These are phyloP conservation scores for Eimeria brunetti DNA, from an alignment of 169 alveolate species.

Conservation along the genomic window DNA sequence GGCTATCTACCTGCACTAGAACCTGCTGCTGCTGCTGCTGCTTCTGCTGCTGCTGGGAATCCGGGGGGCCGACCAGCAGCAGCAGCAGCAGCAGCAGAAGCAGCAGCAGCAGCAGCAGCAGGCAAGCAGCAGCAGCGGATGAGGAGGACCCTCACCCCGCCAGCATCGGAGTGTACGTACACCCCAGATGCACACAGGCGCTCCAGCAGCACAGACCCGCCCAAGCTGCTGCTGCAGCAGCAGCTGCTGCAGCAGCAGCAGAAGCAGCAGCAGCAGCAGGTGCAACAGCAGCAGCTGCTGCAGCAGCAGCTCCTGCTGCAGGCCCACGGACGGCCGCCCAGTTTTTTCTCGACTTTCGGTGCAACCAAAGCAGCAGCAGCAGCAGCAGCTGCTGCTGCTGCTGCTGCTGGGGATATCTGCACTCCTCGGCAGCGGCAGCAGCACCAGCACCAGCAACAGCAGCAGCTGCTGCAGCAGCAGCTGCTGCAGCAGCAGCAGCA, in stretches of 20 bases:
- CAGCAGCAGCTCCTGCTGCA: not conserved
- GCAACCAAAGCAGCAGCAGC: no score
- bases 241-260: not conserved
- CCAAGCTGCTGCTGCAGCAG: no score
- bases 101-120: conserved; percentile 4
- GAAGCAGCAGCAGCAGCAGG: not conserved
- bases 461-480: conserved; percentile 22
- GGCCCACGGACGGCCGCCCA: not conserved
- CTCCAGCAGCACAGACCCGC: conserved; percentile 30
- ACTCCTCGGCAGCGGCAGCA: conserved; percentile 16
- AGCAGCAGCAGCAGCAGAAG: not conserved
- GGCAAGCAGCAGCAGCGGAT: not conserved
- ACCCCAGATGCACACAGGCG: conserved; percentile 18
- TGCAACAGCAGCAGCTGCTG: not conserved
- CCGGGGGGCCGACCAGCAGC: not conserved
- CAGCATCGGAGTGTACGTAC: not conserved
- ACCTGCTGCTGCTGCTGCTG: conserved; percentile 48
- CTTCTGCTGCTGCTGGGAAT: not conserved
- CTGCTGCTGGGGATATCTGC: conserved; percentile 6
- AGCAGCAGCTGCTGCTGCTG: no score
- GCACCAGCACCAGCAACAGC: conserved; percentile 42
- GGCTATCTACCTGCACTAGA: conserved; percentile 19
- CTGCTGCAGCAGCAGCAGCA: not conserved
- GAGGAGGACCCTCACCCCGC: conserved; percentile 37
- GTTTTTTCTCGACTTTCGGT: not conserved